Evolutionary conservation across 2,329 filamentous ascomycete species (phyloP), one percentile per base, ranked within the genome.

Genomic region (Penicillium sp.): DNA sequence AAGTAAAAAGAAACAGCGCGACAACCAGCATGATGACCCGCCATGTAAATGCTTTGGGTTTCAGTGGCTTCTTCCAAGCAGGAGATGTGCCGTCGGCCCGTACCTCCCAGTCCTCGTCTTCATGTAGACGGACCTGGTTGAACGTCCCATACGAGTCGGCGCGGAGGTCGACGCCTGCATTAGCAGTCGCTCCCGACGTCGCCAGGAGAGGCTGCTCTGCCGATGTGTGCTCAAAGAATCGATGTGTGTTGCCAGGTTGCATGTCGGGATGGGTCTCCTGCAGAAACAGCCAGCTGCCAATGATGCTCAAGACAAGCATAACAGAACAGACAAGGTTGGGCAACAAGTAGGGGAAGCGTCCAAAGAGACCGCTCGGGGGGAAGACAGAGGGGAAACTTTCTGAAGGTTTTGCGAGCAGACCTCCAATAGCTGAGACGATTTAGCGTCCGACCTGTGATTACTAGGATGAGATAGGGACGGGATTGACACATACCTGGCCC

Each of bases 231-330:
- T 72, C 69, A 47, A 69, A 66, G 44, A 73, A 67, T 28, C 68
- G 63, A 18, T 65, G 60, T 3, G 63, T 67, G 47, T 68, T 72
- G 64, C 71, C 72, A 6, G 81, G 79, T 62, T 86, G 82, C 79
- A 89, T 85, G 58, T 90, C 87, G 6, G 91, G 89, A 66, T 95
- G 90, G 2, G 91, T 96, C 71, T 96, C 92, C 47, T 92, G 81
- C 4, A 97, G 79, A 32, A 92, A 80, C 39, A 95, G 73, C 64
- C 86, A 90, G n/a, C 89, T 88, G 47, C 88, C 77, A 40, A 90
- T 60, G 55, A 95, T 89, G 66, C 89, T 95, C 51, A 89, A 64
- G 29, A 92, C 70, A 57, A 95, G 82, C 52, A 96, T 75, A 23
- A 71, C 72, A 29, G 89, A 85, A 71, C 92, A 96, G 48, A 95